A percentile compares a stretch with the other conserved stretches of the same genome.
phyloP scores from a whole-genome alignment of 73 alveolate genomes.

The Tetrahymena elliotti region DNA sequence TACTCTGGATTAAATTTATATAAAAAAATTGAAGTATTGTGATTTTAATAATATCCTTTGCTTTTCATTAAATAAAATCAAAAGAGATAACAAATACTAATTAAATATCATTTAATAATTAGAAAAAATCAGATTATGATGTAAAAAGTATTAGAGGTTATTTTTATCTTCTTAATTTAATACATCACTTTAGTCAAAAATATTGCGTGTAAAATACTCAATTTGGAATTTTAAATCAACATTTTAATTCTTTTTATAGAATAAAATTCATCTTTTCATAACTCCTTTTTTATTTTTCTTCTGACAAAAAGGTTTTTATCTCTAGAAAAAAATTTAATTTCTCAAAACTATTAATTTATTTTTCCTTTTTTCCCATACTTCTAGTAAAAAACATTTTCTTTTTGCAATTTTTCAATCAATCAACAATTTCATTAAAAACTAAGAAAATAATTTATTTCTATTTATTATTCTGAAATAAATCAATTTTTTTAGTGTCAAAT shows the following conservation, averaged over 20 bases:
- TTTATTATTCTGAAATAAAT: too few relatives aligned
- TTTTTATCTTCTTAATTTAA: not conserved
- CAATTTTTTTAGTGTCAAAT: too few relatives aligned
- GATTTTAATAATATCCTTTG: not conserved
- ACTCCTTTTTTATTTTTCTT: not conserved
- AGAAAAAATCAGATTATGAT: not conserved
- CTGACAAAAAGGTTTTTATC: not conserved
- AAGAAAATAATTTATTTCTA: too few relatives aligned
- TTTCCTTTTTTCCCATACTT: too few relatives aligned
- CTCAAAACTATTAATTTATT: too few relatives aligned
- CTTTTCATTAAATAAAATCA: not conserved
- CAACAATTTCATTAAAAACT: too few relatives aligned
- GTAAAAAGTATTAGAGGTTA: not conserved
- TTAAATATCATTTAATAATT: not conserved
- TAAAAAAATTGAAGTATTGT: not conserved
- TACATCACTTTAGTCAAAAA: not conserved
- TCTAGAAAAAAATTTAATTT: too few relatives aligned
- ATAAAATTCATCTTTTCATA: too few relatives aligned
- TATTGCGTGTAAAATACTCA: not conserved
- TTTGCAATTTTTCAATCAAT: too few relatives aligned
- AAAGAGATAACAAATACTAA: not conserved
- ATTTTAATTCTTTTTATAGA: not conserved
- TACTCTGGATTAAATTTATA: not conserved
- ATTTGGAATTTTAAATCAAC: not conserved
- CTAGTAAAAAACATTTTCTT: too few relatives aligned